Percentiles rank a stretch among this genome's conserved stretches.
phyloP scores from a whole-genome alignment of 2,329 filamentous ascomycete species.

The Hypoxylon sp. region DNA sequence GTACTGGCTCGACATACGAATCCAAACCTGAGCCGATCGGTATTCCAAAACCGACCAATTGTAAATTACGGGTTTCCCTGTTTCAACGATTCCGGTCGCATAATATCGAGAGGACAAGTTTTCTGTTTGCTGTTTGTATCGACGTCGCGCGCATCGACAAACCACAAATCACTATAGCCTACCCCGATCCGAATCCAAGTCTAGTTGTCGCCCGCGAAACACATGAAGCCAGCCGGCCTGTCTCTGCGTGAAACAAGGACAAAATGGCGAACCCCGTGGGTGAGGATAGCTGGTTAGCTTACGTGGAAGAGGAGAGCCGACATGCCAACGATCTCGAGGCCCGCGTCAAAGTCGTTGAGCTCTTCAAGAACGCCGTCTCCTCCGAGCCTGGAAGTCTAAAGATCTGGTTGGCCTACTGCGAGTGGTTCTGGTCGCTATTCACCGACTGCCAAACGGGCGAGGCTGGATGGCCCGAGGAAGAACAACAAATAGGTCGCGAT shows the following conservation, averaged over 20 bases:
- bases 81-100: constrained; percentile 30
- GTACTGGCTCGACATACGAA: constrained; percentile 16
- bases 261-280: constrained; percentile 71
- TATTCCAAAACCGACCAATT: constrained; percentile 29
- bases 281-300: constrained; percentile 82
- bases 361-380: constrained; percentile 75
- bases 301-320: constrained; percentile 77
- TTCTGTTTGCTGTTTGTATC: constrained; percentile 14
- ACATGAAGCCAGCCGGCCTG: constrained; percentile 41
- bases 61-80: constrained; percentile 25
- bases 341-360: constrained; percentile 76
- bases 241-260: constrained; percentile 40
- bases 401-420: constrained; percentile 82
- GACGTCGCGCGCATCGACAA: constrained; percentile 6
- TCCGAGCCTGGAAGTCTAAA: constrained; percentile 80
- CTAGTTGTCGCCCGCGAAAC: constrained; percentile 30
- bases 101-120: constrained; percentile 35
- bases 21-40: constrained; percentile 27
- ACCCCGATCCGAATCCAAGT: constrained; percentile 18
- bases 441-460: constrained; percentile 69
- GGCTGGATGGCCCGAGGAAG: constrained; percentile 72
- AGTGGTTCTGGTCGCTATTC: constrained; percentile 80
- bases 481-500: constrained; percentile 75
- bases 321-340: constrained; percentile 72
- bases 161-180: constrained; percentile 12